Evolutionary conservation across 306 rosid genomes (phyloP).

Genomic region (Alnus rubra): DNA sequence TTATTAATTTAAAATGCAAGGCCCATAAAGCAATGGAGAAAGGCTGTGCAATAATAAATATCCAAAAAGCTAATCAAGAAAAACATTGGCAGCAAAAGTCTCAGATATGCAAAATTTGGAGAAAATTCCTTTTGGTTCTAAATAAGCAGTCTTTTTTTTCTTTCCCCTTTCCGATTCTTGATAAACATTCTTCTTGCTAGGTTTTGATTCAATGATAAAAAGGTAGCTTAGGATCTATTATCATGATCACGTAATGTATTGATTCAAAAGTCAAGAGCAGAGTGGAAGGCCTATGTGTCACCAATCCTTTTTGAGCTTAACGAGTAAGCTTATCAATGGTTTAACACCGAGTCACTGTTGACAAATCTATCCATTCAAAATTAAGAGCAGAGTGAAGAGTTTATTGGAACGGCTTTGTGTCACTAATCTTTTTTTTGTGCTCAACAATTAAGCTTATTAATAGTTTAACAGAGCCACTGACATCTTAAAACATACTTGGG

Average conservation of each 20-base stretch:
- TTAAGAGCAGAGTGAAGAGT: not conserved
- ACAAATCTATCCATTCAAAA: not conserved
- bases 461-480: not conserved
- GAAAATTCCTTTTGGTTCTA: not conserved
- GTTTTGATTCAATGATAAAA: not conserved
- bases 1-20: not conserved
- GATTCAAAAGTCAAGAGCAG: not conserved
- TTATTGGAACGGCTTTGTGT: not conserved
- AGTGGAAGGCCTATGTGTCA: no score
- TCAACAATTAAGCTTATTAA: not conserved
- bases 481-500: not conserved
- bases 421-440: not conserved
- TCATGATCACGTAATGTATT: not conserved
- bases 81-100: not conserved
- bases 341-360: no score
- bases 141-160: not conserved
- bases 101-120: not conserved
- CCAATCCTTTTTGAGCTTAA: no score
- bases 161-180: not conserved
- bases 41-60: not conserved
- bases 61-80: not conserved
- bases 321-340: no score
- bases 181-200: not conserved
- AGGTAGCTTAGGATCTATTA: not conserved
- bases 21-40: not conserved